A percentile compares a stretch with the other conserved stretches of the same genome.
These are phyloP conservation scores for Wickerhamomyces hampshirensis DNA, from an alignment of 805 yeast genomes.

Conservation along the genomic window DNA sequence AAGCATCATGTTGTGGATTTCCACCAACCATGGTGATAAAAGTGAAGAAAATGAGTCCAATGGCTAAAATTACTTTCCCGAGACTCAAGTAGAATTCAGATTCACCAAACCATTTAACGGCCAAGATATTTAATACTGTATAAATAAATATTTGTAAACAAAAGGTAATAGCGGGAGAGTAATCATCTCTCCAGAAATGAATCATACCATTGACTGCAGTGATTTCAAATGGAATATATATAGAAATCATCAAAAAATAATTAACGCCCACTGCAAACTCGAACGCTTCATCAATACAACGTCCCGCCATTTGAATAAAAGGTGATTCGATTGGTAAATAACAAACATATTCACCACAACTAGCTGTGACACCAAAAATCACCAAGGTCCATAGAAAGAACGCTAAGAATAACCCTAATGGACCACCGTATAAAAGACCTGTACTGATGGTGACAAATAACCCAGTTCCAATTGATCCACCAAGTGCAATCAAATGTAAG, in stretches of 20 bases:
- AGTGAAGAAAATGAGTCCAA: slow-evolving; percentile 68
- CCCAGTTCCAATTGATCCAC: slow-evolving; percentile 65
- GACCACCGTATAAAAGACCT: slow-evolving; percentile 53
- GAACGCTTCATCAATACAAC: slow-evolving; percentile 61
- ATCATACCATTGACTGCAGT: slow-evolving; percentile 59
- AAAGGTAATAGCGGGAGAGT: slow-evolving; percentile 64
- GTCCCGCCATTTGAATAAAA: slow-evolving; percentile 55
- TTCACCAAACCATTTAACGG: slow-evolving; percentile 76
- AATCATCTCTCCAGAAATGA: slow-evolving; percentile 75
- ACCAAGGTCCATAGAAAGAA: slow-evolving; percentile 61
- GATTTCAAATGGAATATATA: slow-evolving; percentile 59
- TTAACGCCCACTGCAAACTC: slow-evolving; percentile 69
- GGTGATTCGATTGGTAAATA: slow-evolving; percentile 59
- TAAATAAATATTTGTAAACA: slow-evolving; percentile 61
- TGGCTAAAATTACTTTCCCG: slow-evolving; percentile 67
- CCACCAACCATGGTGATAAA: slow-evolving; percentile 85
- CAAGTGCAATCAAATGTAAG: slow-evolving; percentile 61
- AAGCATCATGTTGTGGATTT: slow-evolving; percentile 62
- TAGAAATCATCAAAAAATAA: slow-evolving; percentile 50
- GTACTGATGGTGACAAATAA: slow-evolving; percentile 57
- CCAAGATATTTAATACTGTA: slow-evolving; percentile 58
- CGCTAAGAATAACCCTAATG: slow-evolving; percentile 47
- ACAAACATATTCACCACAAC: slow-evolving; percentile 61
- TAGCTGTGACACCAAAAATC: slow-evolving; percentile 57
- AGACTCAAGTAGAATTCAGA: slow-evolving; percentile 72